Conservation (phyloP, 257 asterid genomes). For the Ligustrum vulgare region DNA sequence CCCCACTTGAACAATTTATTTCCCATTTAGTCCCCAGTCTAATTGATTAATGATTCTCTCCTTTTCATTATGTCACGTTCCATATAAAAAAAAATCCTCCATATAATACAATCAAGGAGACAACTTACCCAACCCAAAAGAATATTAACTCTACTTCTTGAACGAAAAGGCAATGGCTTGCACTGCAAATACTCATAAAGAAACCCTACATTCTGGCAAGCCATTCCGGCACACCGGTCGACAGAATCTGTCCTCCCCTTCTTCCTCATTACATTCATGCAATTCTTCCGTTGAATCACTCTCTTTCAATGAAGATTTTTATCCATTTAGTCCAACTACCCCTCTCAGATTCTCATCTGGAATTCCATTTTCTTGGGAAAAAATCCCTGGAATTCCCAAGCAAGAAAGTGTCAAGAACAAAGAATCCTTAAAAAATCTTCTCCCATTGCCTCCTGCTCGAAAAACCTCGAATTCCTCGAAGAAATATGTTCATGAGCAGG, state of each 20-base stretch:
- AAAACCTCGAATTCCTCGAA: conserved; percentile 29
- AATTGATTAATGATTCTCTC: not conserved
- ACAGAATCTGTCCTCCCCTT: conserved; percentile 36
- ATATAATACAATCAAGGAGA: not conserved
- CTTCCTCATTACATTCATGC: conserved; percentile 20
- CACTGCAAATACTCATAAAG: conserved; percentile 17
- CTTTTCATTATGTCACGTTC: not conserved
- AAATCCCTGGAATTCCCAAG: conserved; percentile 60
- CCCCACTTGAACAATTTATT: not conserved
- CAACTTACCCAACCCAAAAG: not conserved
- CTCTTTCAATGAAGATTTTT: conserved; percentile 22
- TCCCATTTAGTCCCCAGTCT: not conserved
- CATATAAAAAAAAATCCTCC: not conserved
- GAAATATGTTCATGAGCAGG: conserved; percentile 24
- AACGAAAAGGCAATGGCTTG: not conserved
- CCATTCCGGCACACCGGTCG: conserved; percentile 27
- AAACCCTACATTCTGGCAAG: conserved; percentile 33
- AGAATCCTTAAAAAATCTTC: conserved; percentile 33
- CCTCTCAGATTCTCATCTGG: conserved; percentile 34
- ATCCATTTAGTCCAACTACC: conserved; percentile 34
- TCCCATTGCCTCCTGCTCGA: conserved; percentile 73
- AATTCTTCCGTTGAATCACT: conserved; percentile 4
- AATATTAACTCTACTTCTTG: not conserved
- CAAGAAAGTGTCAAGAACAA: conserved; percentile 24
- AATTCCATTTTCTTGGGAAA: conserved; percentile 64